Conservation (phyloP, 208 protist species). For the Leishmania tarentolae region DNA sequence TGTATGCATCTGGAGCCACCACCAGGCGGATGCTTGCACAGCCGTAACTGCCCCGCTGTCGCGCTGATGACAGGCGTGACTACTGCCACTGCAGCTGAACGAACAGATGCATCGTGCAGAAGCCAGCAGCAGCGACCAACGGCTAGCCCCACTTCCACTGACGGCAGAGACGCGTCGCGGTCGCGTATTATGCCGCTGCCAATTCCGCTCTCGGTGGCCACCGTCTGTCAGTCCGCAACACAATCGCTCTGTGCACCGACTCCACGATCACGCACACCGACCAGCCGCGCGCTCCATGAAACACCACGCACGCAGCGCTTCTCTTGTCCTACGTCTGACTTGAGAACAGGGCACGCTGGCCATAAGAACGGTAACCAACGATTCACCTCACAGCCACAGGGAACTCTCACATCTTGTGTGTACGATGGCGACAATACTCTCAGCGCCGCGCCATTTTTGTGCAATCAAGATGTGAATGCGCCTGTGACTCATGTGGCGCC, state of each 20-base stretch:
- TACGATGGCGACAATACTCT: not conserved
- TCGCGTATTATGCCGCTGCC: conserved; percentile 29
- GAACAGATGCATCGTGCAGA: conserved; percentile 4
- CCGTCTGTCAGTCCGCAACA: conserved; percentile 2
- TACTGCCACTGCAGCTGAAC: not conserved
- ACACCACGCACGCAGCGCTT: conserved; percentile 18
- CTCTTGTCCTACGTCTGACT: conserved; percentile 7
- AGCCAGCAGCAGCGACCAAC: not conserved
- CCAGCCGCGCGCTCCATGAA: not conserved
- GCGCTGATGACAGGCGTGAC: not conserved
- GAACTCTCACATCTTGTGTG: not conserved
- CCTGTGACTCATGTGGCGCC: not conserved
- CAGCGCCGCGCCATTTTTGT: not conserved
- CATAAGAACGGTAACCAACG: not conserved
- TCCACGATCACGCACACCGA: not conserved
- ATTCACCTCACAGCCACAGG: not conserved
- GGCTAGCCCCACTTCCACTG: not conserved
- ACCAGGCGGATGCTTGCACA: not conserved
- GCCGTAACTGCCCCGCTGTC: not conserved
- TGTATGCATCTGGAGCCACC: conserved; percentile 2
- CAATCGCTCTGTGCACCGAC: not conserved
- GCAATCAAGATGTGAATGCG: conserved; percentile 5
- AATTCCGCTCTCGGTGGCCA: conserved; percentile 36
- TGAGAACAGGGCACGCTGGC: not conserved
- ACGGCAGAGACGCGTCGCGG: not conserved